Base-by-base conservation (phyloP, 1,284 basidiomycete genomes). In the Ceratobasidium theobromae region DNA sequence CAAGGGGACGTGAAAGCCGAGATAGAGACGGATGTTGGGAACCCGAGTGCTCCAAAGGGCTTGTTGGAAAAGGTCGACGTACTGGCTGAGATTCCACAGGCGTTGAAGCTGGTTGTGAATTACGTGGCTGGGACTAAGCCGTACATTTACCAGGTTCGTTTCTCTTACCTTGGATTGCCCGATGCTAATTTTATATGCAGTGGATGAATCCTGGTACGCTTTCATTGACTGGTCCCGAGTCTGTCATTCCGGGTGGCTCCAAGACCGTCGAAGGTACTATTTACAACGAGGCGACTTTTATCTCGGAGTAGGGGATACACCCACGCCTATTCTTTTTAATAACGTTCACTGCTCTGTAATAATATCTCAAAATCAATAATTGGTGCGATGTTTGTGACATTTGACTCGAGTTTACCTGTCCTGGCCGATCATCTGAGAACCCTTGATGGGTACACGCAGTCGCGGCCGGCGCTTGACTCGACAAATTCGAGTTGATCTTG, bases 31-130 rank as follows among this genome's bases (percentile, higher is more conserved):
- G 82, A 86, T 68, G 77, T 89, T n/a, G 89, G 89, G 16, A 65
- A 76, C 71, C 73, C 77, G 71, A 71, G 78, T 69, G 75, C 78
- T 69, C 75, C 87, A 65, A 86, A 87, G 49, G 95, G 95, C 0
- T 78, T 99, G 74, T 85, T 99, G 51, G 95, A 98, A 78, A 98
- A 98, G 80, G 93, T 99, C 16, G 95, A 99, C 73, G 88, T 99
- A 0, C 83, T 99, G 16, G 94, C 91, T 3, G 95, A 99, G 80
- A 95, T 99, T 72, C 97, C 97, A 6, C 89, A 90, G 71, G 86
- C 97, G 67, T 79, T 96, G 72, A 92, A 93, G 79, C 86, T 91
- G 74, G 85, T 94, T 71, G 88, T 96, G 69, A 93, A 88, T 75
- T 95, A 94, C 72, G 92, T 93, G 32, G 89, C 93, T 38, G 91